These are phyloP conservation scores for Fragilaria radians DNA, from an alignment of 108 stramenopile species.

Conservation along the genomic window DNA sequence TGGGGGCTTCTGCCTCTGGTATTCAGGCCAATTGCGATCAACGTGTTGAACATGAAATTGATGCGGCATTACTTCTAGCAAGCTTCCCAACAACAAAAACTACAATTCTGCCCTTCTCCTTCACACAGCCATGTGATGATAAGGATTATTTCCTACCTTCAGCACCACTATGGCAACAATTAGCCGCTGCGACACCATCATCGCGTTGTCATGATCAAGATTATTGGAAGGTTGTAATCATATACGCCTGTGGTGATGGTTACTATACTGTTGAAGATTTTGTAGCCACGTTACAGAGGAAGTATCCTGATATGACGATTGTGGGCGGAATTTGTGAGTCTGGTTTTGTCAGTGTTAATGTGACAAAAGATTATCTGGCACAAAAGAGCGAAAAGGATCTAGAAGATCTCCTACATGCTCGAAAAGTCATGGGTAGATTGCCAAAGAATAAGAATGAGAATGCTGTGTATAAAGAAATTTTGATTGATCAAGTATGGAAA, in stretches of 20 bases:
- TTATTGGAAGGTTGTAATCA: slow-evolving; percentile 38
- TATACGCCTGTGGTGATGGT: slow-evolving; percentile 30
- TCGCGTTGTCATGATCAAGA: background rate
- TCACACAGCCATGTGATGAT: background rate
- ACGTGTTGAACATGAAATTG: slow-evolving; percentile 14
- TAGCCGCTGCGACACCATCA: background rate
- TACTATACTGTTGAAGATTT: slow-evolving; percentile 12
- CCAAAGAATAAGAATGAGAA: background rate
- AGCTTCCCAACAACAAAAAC: slow-evolving; percentile 25
- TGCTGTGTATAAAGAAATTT: background rate
- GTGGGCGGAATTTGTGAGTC: slow-evolving; percentile 40
- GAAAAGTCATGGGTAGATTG: no score
- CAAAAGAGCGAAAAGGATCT: slow-evolving; percentile 14
- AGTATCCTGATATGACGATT: slow-evolving; percentile 29
- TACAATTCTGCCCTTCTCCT: slow-evolving; percentile 28
- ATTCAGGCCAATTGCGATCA: slow-evolving; percentile 27
- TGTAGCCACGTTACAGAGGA: slow-evolving; percentile 16
- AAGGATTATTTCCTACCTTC: slow-evolving; percentile 2
- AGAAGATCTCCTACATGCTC: background rate
- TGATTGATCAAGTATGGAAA: slow-evolving; percentile 17
- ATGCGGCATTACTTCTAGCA: slow-evolving; percentile 20
- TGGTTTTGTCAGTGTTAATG: slow-evolving; percentile 26
- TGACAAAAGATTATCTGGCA: slow-evolving; percentile 14
- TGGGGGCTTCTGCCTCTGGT: slow-evolving; percentile 17
- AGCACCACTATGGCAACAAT: background rate